Conservation (phyloP, 345 rosid species). For the Hevea brasiliensis region DNA sequence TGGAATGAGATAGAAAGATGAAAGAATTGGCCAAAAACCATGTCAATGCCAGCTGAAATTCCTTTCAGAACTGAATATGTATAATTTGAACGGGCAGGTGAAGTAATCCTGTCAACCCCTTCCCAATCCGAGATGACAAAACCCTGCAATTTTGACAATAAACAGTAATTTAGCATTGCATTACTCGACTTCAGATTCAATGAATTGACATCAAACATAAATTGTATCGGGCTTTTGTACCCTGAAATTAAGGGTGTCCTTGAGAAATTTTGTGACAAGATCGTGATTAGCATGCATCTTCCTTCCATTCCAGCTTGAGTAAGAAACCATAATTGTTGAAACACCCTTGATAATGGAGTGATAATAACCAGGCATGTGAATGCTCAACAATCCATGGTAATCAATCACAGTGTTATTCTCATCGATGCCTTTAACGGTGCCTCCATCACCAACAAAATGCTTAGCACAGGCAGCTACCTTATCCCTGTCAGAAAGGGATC, state of each 20-base stretch:
- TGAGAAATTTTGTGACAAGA: slow-evolving; percentile 34
- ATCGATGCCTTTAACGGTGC: slow-evolving; percentile 32
- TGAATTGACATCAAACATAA: too few species aligned
- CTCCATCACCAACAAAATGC: slow-evolving; percentile 44
- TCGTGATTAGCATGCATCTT: slow-evolving; percentile 43
- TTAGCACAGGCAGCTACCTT: slow-evolving; percentile 43
- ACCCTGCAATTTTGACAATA: slow-evolving; percentile 16
- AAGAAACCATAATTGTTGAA: slow-evolving; percentile 45
- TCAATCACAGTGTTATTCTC: slow-evolving; percentile 34
- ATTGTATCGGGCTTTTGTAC: background rate
- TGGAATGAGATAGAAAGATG: background rate
- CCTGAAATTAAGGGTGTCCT: slow-evolving; percentile 32
- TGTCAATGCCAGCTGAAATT: slow-evolving; percentile 32
- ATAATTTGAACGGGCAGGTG: slow-evolving; percentile 29
- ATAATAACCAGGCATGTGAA: slow-evolving; percentile 41
- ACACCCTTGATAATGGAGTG: slow-evolving; percentile 28
- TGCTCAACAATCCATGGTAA: slow-evolving; percentile 8
- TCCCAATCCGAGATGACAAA: slow-evolving; percentile 34
- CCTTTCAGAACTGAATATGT: slow-evolving; percentile 25
- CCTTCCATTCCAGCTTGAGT: slow-evolving; percentile 42
- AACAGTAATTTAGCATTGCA: too few species aligned
- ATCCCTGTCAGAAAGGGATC: slow-evolving; percentile 8
- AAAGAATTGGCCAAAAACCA: slow-evolving; percentile 3
- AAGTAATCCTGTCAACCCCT: slow-evolving; percentile 32
- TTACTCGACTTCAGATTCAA: too few species aligned